These are phyloP conservation scores for Thermochaetoides dissita DNA, from an alignment of 2,329 filamentous ascomycete species.

Conservation along the genomic window DNA sequence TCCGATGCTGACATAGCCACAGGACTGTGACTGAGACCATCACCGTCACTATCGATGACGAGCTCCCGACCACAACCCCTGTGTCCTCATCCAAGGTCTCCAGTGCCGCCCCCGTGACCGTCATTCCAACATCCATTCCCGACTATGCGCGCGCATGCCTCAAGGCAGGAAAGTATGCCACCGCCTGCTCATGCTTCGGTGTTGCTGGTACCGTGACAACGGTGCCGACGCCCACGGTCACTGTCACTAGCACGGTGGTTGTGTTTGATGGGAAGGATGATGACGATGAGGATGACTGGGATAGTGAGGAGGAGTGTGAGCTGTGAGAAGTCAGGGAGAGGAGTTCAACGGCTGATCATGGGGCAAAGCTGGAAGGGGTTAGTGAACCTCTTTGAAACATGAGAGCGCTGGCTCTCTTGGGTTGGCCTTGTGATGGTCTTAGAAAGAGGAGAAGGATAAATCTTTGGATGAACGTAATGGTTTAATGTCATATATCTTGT, in stretches of 20 bases:
- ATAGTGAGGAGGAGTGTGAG: neutral
- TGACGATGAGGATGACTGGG: slow-evolving; percentile 25
- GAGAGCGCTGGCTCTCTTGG: no score
- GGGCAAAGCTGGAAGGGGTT: neutral
- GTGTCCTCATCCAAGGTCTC: slow-evolving; percentile 19
- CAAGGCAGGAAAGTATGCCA: slow-evolving; percentile 22
- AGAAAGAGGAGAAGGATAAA: no score
- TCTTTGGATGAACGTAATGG: no score
- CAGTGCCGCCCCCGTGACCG: slow-evolving; percentile 20
- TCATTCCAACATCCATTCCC: slow-evolving; percentile 22
- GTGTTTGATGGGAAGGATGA: slow-evolving; percentile 11
- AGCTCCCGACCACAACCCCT: slow-evolving; percentile 4
- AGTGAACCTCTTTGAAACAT: no score
- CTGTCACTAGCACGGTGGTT: slow-evolving; percentile 25
- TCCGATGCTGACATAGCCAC: neutral
- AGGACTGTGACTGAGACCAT: slow-evolving; percentile 19
- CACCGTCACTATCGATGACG: slow-evolving; percentile 24
- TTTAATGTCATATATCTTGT: no score
- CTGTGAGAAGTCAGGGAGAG: neutral
- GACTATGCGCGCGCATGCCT: slow-evolving; percentile 28
- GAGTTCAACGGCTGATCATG: neutral
- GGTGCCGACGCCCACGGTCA: slow-evolving; percentile 25
- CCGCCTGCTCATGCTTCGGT: slow-evolving; percentile 32
- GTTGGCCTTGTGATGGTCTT: no score
- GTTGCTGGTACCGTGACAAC: slow-evolving; percentile 26